phyloP scores from a whole-genome alignment of 441 rosid species.

The Erysimum cheiri region DNA sequence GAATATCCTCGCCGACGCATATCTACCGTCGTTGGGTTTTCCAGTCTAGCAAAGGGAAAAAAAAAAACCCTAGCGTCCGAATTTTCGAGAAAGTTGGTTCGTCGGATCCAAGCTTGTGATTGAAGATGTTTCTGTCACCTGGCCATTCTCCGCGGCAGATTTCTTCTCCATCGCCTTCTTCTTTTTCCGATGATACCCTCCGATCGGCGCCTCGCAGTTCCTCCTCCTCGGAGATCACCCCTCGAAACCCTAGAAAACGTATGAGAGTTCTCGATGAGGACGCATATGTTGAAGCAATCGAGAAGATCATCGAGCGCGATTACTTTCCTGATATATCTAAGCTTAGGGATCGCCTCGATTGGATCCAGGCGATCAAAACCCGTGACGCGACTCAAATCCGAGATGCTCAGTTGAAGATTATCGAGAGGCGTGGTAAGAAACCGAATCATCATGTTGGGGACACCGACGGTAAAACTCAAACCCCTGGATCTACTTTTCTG shows the following conservation, averaged over 20 bases:
- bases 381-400: slow-evolving; percentile 88
- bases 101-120: slow-evolving; percentile 8
- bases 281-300: slow-evolving; percentile 79
- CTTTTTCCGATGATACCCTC: slow-evolving; percentile 44
- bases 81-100: neutral
- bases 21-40: slow-evolving; percentile 1
- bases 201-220: slow-evolving; percentile 44
- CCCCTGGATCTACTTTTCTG: slow-evolving; percentile 88
- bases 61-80: slow-evolving; percentile 35
- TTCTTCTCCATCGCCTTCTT: slow-evolving; percentile 70
- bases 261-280: slow-evolving; percentile 83
- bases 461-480: slow-evolving; percentile 57
- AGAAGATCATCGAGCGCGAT: slow-evolving; percentile 94
- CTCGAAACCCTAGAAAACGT: slow-evolving; percentile 55
- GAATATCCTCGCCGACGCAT: neutral
- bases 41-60: neutral
- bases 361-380: slow-evolving; percentile 88
- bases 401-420: slow-evolving; percentile 90
- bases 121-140: slow-evolving; percentile 82
- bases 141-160: slow-evolving; percentile 93
- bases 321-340: slow-evolving; percentile 92
- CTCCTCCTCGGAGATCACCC: slow-evolving; percentile 46
- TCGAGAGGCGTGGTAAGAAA: slow-evolving; percentile 83
- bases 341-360: slow-evolving; percentile 93
- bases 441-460: slow-evolving; percentile 42